phyloP scores from a whole-genome alignment of 2,329 filamentous ascomycete genomes.

The Neofusicoccum ribis region DNA sequence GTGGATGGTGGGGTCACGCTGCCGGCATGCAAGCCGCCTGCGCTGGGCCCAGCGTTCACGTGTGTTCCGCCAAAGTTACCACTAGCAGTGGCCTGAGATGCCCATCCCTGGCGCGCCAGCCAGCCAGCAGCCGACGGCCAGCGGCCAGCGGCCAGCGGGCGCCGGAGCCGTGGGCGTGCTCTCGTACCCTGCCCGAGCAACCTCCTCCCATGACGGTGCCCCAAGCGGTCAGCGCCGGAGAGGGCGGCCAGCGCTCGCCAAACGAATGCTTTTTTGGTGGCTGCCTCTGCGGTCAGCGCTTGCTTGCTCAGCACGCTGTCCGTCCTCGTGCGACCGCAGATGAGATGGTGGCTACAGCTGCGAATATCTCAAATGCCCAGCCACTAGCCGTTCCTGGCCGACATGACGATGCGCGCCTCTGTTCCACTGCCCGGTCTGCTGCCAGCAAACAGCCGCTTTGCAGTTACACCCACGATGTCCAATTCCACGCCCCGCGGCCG shows the following conservation, averaged over 20 bases:
- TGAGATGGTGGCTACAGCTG: not conserved
- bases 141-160: not conserved
- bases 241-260: too few species aligned
- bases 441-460: not conserved
- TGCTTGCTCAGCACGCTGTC: not conserved
- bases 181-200: not conserved
- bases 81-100: slow-evolving; percentile 6
- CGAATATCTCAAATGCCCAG: not conserved
- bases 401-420: slow-evolving; percentile 1
- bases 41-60: not conserved
- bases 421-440: not conserved
- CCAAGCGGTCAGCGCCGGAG: not conserved
- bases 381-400: slow-evolving; percentile 1
- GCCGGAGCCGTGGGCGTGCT: not conserved
- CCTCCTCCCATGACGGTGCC: not conserved
- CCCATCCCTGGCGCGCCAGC: not conserved
- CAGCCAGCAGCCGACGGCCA: not conserved
- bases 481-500: not conserved
- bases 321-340: not conserved
- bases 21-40: slow-evolving; percentile 1
- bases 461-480: not conserved
- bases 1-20: slow-evolving; percentile 9
- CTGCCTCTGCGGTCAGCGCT: not conserved
- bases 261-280: not conserved
- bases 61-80: slow-evolving; percentile 2